Evolutionary conservation across 1,284 basidiomycete genomes (phyloP).

Genomic region (Pterulicium gracile): DNA sequence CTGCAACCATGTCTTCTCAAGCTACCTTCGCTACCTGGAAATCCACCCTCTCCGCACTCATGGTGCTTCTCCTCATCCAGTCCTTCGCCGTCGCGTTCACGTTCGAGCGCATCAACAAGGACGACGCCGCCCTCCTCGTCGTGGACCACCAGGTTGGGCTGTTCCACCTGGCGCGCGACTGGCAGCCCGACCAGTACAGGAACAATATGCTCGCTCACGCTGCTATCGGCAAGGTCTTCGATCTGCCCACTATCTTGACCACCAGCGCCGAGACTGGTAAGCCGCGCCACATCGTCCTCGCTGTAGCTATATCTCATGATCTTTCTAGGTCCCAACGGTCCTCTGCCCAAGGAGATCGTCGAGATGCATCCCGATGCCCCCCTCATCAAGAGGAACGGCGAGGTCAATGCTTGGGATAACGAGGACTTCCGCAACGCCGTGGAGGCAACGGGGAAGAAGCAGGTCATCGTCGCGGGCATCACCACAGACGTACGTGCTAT

Average conservation of each 20-base stretch:
- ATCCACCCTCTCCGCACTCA: neutral
- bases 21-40: neutral
- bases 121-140: conserved; percentile 28
- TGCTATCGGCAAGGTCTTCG: conserved; percentile 30
- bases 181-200: conserved; percentile 24
- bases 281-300: conserved; percentile 3
- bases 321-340: conserved; percentile 31
- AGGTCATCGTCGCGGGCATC: conserved; percentile 36
- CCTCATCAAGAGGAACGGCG: conserved; percentile 32
- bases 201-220: conserved; percentile 36
- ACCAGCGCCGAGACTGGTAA: conserved; percentile 31
- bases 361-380: conserved; percentile 32
- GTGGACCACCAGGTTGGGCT: conserved; percentile 37
- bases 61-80: too few relatives aligned
- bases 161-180: conserved; percentile 32
- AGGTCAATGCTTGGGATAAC: conserved; percentile 41
- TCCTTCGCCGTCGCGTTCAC: too few relatives aligned
- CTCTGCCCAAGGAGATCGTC: conserved; percentile 29
- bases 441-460: conserved; percentile 34
- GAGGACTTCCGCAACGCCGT: conserved; percentile 34
- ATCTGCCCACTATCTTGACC: conserved; percentile 32
- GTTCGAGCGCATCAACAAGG: conserved; percentile 33
- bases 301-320: neutral
- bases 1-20: too few relatives aligned
- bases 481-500: conserved; percentile 29